Conservation (phyloP, 2,329 filamentous ascomycete species). For the Sporothrix sp. region DNA sequence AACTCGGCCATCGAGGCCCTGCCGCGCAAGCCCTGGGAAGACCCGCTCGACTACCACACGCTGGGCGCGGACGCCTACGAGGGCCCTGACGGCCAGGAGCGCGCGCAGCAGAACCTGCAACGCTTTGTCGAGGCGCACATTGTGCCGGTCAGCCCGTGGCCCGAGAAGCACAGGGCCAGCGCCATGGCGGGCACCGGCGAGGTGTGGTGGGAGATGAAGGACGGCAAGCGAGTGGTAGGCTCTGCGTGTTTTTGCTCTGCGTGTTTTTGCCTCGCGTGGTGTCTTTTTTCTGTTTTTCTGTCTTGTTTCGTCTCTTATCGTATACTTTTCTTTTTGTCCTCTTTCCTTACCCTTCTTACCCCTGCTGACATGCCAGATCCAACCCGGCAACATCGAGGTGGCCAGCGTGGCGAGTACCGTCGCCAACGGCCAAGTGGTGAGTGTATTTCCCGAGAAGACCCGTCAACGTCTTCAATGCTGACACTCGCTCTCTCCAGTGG, state of each 20-base stretch:
- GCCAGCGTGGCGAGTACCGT: constrained; percentile 64
- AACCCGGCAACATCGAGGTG: constrained; percentile 73
- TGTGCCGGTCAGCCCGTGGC: constrained; percentile 66
- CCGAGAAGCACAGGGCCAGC: constrained; percentile 52
- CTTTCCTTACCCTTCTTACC: no score
- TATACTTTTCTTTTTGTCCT: neutral
- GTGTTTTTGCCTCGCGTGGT: constrained; percentile 35
- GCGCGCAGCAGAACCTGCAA: constrained; percentile 66
- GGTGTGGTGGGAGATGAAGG: constrained; percentile 69
- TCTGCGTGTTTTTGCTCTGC: no score
- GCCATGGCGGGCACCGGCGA: constrained; percentile 55
- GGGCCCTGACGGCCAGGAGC: constrained; percentile 61
- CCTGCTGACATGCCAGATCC: constrained; percentile 43
- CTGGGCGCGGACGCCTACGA: constrained; percentile 65
- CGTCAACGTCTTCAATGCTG: no score
- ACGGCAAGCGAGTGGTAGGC: constrained; percentile 56
- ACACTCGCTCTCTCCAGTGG: constrained; percentile 39
- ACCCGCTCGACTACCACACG: constrained; percentile 59
- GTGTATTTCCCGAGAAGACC: constrained; percentile 21
- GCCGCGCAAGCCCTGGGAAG: constrained; percentile 79
- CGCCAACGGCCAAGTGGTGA: constrained; percentile 72
- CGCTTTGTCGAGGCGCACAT: constrained; percentile 83
- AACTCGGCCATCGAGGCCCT: constrained; percentile 72
- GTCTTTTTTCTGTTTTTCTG: neutral
- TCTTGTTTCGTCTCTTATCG: neutral